Conservation (phyloP, 2,329 filamentous ascomycete species). For the Curvularia verruculosa region DNA sequence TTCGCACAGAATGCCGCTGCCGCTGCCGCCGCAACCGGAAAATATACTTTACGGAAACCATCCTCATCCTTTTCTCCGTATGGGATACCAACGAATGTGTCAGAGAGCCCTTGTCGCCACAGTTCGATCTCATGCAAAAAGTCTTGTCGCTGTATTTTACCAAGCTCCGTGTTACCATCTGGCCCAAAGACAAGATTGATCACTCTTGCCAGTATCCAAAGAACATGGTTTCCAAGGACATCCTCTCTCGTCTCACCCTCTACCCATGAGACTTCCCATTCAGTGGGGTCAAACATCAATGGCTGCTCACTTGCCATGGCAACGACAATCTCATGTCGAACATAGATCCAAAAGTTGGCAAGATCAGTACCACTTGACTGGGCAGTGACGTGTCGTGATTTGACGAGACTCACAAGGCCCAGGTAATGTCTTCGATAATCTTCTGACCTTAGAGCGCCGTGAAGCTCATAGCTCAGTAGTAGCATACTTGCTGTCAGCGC, state of each 20-base stretch:
- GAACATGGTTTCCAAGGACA: conserved; percentile 39
- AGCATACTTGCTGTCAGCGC: conserved; percentile 44
- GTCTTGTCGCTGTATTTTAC: conserved; percentile 25
- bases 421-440: conserved; percentile 41
- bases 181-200: conserved; percentile 37
- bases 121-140: conserved; percentile 38
- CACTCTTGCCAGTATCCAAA: conserved; percentile 44
- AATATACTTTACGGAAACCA: conserved; percentile 41
- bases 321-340: conserved; percentile 42
- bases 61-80: conserved; percentile 42
- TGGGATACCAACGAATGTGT: conserved; percentile 40
- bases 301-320: conserved; percentile 40
- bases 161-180: conserved; percentile 21
- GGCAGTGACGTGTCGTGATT: conserved; percentile 36
- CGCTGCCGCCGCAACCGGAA: conserved; percentile 39
- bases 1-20: conserved; percentile 36
- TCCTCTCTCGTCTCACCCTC: conserved; percentile 41
- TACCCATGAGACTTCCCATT: conserved; percentile 41
- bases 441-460: conserved; percentile 35
- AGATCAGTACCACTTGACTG: conserved; percentile 36
- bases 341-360: conserved; percentile 47
- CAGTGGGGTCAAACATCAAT: conserved; percentile 35
- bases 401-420: conserved; percentile 40
- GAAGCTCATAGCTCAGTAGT: conserved; percentile 44
- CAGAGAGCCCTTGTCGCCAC: conserved; percentile 36